phyloP scores from a whole-genome alignment of 768 basidiomycete genomes.

The Cystofilobasidium ferigula region DNA sequence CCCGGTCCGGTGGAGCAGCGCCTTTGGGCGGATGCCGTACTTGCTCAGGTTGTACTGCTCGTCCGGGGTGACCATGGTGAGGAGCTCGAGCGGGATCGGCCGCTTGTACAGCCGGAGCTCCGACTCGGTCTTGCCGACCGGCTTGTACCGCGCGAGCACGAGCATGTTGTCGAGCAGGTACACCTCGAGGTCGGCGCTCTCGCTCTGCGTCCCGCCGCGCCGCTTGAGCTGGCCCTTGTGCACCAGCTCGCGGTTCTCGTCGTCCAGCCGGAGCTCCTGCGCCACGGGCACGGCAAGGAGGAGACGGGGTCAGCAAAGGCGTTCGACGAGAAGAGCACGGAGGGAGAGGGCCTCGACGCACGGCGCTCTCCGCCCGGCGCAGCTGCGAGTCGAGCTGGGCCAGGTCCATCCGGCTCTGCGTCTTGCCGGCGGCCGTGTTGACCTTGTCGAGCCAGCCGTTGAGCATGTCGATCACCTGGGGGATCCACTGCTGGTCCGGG shows the following conservation, averaged over 20 bases:
- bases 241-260: constrained; percentile 80
- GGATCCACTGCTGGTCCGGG: constrained; percentile 66
- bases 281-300: too few species aligned
- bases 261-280: constrained; percentile 72
- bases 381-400: constrained; percentile 86
- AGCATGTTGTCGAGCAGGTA: constrained; percentile 96
- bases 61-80: constrained; percentile 67
- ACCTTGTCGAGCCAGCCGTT: constrained; percentile 76
- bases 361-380: constrained; percentile 73
- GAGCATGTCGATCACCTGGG: constrained; percentile 63
- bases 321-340: too few species aligned
- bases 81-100: constrained; percentile 92
- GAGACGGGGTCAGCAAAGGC: not conserved
- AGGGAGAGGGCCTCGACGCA: too few species aligned
- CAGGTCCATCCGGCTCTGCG: constrained; percentile 92
- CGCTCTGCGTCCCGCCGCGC: constrained; percentile 56
- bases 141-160: constrained; percentile 83
- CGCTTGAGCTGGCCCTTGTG: constrained; percentile 84
- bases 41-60: constrained; percentile 46
- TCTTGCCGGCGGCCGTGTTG: constrained; percentile 85
- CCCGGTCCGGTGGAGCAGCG: constrained; percentile 32
- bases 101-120: constrained; percentile 86
- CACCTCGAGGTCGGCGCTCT: constrained; percentile 79
- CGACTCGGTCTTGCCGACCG: constrained; percentile 56
- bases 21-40: constrained; percentile 33